Conservation (phyloP, 2,329 filamentous ascomycete species). For the Periconia macrospinosa region DNA sequence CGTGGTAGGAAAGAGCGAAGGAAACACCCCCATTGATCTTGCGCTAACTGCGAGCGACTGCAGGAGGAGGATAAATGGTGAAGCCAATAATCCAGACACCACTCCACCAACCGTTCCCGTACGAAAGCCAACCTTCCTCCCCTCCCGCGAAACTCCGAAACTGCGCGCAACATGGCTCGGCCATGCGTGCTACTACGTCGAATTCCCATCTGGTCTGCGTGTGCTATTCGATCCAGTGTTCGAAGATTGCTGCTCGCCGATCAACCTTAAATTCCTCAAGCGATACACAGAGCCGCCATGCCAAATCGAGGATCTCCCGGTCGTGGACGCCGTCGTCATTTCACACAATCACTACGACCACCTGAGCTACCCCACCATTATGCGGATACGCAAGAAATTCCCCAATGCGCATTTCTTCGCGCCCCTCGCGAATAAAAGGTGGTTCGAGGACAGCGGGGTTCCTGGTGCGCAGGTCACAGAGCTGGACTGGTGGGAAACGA, state of each 20-base stretch:
- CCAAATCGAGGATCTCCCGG: slow-evolving; percentile 73
- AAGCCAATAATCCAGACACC: slow-evolving; percentile 61
- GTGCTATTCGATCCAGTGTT: slow-evolving; percentile 95
- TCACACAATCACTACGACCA: slow-evolving; percentile 95
- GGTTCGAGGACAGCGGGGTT: slow-evolving; percentile 75
- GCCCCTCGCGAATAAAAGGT: slow-evolving; percentile 77
- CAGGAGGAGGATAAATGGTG: slow-evolving; percentile 54
- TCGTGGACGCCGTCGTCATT: slow-evolving; percentile 74
- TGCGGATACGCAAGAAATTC: slow-evolving; percentile 69
- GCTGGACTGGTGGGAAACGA: slow-evolving; percentile 92
- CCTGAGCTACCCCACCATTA: slow-evolving; percentile 74
- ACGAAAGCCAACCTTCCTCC: slow-evolving; percentile 67
- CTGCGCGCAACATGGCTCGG: slow-evolving; percentile 92
- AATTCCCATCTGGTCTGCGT: slow-evolving; percentile 82
- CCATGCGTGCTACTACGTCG: slow-evolving; percentile 90
- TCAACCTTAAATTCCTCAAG: slow-evolving; percentile 70
- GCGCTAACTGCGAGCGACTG: neutral
- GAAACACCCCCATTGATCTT: neutral
- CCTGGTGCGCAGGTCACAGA: slow-evolving; percentile 70
- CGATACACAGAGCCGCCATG: slow-evolving; percentile 80
- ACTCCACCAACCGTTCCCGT: slow-evolving; percentile 68
- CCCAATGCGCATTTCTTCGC: slow-evolving; percentile 87
- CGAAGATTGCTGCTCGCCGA: slow-evolving; percentile 80
- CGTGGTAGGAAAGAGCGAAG: neutral
- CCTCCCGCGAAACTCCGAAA: slow-evolving; percentile 58